phyloP scores from a whole-genome alignment of 31 red algal genomes.

The Odonthalia washingtoniensis region DNA sequence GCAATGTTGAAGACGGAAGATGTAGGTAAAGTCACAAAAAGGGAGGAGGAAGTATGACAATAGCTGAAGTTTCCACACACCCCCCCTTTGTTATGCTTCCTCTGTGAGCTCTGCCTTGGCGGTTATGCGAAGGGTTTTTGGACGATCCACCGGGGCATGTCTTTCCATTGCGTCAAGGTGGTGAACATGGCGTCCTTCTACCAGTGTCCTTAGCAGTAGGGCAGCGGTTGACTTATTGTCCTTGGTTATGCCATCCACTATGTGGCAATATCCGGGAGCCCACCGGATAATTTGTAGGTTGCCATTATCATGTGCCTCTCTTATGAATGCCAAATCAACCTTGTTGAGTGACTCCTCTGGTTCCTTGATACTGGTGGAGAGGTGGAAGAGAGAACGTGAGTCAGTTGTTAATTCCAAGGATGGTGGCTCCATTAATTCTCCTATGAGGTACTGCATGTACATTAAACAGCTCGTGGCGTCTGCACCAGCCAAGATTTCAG shows the following conservation, averaged over 20 bases:
- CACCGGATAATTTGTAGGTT: background rate
- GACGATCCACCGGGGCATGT: background rate
- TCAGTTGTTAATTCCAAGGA: background rate
- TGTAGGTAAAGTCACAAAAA: no score
- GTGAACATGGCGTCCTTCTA: background rate
- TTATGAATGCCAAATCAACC: background rate
- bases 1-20: background rate
- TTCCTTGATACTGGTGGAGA: background rate
- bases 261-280: background rate
- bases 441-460: background rate
- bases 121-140: no score
- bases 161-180: background rate
- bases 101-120: no score
- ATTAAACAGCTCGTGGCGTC: background rate
- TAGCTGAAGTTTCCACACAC: no score
- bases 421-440: background rate
- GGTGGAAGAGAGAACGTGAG: background rate
- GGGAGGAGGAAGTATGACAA: background rate
- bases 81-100: no score
- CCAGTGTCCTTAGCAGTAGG: background rate
- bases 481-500: background rate
- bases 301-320: background rate
- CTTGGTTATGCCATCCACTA: background rate
- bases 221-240: background rate
- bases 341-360: background rate